A percentile compares a stretch with the other conserved stretches of the same genome.
These are phyloP conservation scores for Suillus variegatus DNA, from an alignment of 768 basidiomycete species.

Conservation along the genomic window DNA sequence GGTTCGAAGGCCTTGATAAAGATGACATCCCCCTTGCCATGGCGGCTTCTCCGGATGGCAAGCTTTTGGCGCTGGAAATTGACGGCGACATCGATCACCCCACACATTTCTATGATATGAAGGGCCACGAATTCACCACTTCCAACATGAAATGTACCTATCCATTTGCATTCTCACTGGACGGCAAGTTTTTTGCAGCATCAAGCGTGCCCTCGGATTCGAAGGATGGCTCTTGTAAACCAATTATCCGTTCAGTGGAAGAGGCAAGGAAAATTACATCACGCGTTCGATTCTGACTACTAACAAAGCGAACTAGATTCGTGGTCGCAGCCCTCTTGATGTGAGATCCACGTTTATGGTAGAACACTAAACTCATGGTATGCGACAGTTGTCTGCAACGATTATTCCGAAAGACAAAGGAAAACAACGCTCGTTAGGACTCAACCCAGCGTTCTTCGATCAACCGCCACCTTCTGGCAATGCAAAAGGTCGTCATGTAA, in stretches of 20 bases:
- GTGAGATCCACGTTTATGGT: background rate
- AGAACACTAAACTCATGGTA: background rate
- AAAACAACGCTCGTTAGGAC: background rate
- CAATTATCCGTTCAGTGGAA: background rate
- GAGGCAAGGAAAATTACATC: background rate
- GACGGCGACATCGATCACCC: background rate
- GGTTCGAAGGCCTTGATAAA: background rate
- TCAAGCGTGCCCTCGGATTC: background rate
- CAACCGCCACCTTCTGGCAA: background rate
- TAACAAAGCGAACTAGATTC: background rate
- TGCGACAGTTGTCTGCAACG: background rate
- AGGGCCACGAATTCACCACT: background rate
- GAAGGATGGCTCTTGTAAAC: background rate
- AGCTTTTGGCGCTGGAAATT: background rate
- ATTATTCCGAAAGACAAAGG: background rate
- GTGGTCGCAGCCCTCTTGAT: background rate
- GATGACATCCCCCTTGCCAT: background rate
- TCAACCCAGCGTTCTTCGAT: background rate
- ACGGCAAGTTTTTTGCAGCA: background rate
- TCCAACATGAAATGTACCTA: background rate
- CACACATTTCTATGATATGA: background rate
- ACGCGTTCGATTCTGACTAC: background rate
- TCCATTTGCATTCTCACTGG: constrained; percentile 2
- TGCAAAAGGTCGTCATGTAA: background rate
- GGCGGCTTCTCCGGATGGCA: background rate